Evolutionary conservation across 176 grass and related monocot species (phyloP).

Genomic region (Rhynchospora tenuis): DNA sequence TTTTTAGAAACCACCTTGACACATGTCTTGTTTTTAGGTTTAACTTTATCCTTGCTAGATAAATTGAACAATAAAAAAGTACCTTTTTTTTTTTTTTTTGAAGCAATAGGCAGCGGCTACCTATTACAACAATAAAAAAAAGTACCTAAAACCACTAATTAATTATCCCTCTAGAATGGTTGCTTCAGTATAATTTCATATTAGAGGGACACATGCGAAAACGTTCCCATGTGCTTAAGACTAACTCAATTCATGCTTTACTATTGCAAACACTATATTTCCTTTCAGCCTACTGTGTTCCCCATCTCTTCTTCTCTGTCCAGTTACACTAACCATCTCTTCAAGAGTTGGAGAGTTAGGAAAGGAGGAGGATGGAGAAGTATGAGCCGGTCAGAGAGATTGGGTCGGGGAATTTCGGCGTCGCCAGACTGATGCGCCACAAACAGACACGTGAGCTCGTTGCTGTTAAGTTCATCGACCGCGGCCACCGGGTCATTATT

Average conservation of each 20-base stretch:
- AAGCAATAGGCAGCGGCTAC: too few relatives aligned
- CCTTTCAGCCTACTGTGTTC: neutral
- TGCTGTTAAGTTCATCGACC: constrained; percentile 80
- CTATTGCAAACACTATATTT: neutral
- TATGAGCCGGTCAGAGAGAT: constrained; percentile 78
- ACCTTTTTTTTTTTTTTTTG: too few relatives aligned
- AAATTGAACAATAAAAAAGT: neutral
- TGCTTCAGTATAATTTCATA: neutral
- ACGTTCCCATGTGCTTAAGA: neutral
- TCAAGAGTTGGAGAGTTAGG: constrained; percentile 1
- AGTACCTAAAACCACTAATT: neutral
- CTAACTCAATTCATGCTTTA: neutral
- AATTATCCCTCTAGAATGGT: neutral
- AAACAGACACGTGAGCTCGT: constrained; percentile 56
- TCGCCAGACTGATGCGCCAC: constrained; percentile 70
- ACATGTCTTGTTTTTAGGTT: neutral
- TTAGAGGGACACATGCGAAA: neutral
- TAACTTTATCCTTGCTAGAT: neutral
- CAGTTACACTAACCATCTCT: neutral
- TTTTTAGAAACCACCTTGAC: neutral
- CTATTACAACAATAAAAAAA: too few relatives aligned
- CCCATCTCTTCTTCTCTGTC: neutral
- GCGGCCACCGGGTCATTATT: constrained; percentile 47
- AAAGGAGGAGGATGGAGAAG: constrained; percentile 52
- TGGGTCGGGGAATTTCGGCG: constrained; percentile 71